Evolutionary conservation across 2,329 filamentous ascomycete genomes (phyloP), one percentile per base, ranked within the genome.

Genomic region (Ceratocystis harringtonii): DNA sequence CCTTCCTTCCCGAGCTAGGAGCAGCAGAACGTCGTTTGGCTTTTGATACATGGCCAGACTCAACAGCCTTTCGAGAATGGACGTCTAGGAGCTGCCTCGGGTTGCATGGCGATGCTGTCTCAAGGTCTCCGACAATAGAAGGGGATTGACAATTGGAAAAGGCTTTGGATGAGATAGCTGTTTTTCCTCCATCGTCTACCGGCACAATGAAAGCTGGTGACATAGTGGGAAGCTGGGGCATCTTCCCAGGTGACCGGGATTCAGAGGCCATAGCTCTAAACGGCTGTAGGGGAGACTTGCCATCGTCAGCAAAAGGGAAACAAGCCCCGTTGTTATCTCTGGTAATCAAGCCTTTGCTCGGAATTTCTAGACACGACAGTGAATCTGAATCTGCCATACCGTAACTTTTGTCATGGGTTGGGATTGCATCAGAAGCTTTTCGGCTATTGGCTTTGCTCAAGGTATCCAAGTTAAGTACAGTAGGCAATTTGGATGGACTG

Each of bases 61-160:
- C 43, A 17, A 45, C 17, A 8, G n/a, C 15, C 12, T 61, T 67
- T 19, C 32, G 32, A 12, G 45, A 25, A 44, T n/a, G 30, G n/a
- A 17, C 6, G 1, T 32, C 52, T 1, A 25, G 28, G 5, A 45
- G n/a, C 7, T 41, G 43, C 45, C 25, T 57, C 1, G 44, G 44
- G 0, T 55, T 64, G 28, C 43, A 52, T 7, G 61, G 10, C 5
- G 57, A 52, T 6, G 62, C 64, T 52, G 58, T 64, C 45, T 67
- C 62, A 12, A 67, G 62, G 30, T 67, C 65, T 1, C 65, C 65
- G 4, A 67, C 65, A 57, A 67, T 45, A 12, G 62, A 67, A 15
- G 57, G 62, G 3, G 65, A 52, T 41, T 43, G 44, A 15, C 17
- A 32, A n/a, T 32, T 28, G 7, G n/a, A 22, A 19, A 30, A 30